phyloP scores from a whole-genome alignment of 805 yeast species.

The Suhomyces vadensis region DNA sequence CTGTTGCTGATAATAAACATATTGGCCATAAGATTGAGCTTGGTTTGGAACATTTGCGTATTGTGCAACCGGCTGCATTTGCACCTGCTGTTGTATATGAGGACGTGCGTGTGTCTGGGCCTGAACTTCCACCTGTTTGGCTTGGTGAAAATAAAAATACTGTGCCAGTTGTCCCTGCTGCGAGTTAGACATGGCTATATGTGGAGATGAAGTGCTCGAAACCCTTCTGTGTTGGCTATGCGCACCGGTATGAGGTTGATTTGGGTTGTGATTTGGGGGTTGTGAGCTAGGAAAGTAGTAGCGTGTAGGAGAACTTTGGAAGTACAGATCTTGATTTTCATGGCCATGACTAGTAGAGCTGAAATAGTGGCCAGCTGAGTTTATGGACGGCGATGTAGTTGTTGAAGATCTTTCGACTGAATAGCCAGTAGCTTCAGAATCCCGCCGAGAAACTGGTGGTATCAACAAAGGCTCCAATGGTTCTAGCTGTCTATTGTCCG shows the following conservation, averaged over 20 bases:
- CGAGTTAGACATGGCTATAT: background rate
- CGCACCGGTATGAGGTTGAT: background rate
- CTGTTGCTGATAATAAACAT: constrained; percentile 4
- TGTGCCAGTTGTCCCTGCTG: background rate
- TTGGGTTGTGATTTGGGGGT: background rate
- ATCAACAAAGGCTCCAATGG: background rate
- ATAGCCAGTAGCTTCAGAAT: background rate
- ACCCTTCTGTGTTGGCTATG: constrained; percentile 1
- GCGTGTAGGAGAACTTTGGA: background rate
- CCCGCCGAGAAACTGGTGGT: background rate
- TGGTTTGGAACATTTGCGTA: background rate
- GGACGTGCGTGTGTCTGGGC: constrained; percentile 3
- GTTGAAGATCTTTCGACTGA: background rate
- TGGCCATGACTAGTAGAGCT: background rate
- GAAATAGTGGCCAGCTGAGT: background rate
- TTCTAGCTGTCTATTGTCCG: background rate
- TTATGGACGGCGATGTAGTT: background rate
- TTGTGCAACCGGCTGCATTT: background rate
- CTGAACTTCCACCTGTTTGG: background rate
- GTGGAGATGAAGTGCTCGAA: constrained; percentile 5
- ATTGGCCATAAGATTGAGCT: background rate
- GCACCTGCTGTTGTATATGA: background rate
- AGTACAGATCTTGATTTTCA: constrained; percentile 1
- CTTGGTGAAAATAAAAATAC: constrained; percentile 3
- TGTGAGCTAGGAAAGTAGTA: background rate